These are phyloP conservation scores for Hevea brasiliensis DNA, from an alignment of 345 rosid genomes.

Conservation along the genomic window DNA sequence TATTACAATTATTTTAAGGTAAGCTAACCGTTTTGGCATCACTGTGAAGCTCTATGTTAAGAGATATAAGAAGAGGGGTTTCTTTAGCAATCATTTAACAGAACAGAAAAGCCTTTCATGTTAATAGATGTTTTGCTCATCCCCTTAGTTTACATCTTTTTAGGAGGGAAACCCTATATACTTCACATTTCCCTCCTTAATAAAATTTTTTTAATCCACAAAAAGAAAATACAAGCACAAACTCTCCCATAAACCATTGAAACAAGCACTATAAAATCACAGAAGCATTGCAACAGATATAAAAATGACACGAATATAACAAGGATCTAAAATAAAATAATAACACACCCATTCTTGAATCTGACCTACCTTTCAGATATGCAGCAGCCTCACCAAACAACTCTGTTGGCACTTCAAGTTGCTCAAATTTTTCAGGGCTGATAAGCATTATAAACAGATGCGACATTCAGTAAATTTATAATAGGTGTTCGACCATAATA, in stretches of 20 bases:
- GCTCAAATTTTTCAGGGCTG: slow-evolving; percentile 83
- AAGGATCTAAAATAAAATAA: background rate
- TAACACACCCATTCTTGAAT: background rate
- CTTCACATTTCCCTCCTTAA: background rate
- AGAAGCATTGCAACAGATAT: background rate
- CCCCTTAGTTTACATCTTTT: background rate
- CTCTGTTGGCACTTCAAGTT: slow-evolving; percentile 71
- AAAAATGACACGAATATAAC: background rate
- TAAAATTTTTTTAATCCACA: background rate
- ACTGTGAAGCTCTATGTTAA: background rate
- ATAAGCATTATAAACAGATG: slow-evolving; percentile 20
- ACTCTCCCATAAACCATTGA: background rate
- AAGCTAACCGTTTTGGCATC: background rate
- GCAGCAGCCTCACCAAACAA: slow-evolving; percentile 76
- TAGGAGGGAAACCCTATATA: background rate
- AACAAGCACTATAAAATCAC: background rate
- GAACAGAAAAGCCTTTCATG: background rate
- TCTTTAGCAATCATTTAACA: background rate
- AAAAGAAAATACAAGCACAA: background rate
- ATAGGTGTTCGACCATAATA: background rate
- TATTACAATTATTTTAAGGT: background rate
- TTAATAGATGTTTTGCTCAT: background rate
- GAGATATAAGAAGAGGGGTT: background rate
- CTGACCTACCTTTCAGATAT: slow-evolving; percentile 67
- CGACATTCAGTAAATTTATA: background rate